Conservation (phyloP, 2,329 filamentous ascomycete species). For the Alternaria sp. region DNA sequence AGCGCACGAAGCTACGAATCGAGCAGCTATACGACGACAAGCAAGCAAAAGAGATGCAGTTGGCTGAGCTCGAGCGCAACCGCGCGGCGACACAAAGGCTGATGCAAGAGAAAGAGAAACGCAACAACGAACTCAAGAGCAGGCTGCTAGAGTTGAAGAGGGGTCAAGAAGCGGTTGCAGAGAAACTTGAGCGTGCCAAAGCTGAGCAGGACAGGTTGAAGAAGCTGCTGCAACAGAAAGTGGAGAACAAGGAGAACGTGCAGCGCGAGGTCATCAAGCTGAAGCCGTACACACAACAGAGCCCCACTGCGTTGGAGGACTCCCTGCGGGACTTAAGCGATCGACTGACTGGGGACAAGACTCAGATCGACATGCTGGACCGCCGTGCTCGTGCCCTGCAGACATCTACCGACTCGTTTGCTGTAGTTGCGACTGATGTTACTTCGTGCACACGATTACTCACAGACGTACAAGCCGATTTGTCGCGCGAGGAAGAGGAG, state of each 20-base stretch:
- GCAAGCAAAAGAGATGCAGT: constrained; percentile 79
- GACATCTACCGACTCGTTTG: constrained; percentile 89
- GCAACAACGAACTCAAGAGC: constrained; percentile 87
- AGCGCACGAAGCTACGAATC: constrained; percentile 84
- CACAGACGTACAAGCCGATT: constrained; percentile 82
- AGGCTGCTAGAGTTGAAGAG: constrained; percentile 79
- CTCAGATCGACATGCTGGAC: constrained; percentile 86
- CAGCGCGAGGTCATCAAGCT: constrained; percentile 89
- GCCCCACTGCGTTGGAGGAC: constrained; percentile 80
- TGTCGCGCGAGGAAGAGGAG: constrained; percentile 91
- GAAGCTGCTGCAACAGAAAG: constrained; percentile 72
- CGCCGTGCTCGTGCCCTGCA: constrained; percentile 86
- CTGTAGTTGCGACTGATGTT: constrained; percentile 82
- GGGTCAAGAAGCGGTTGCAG: constrained; percentile 81
- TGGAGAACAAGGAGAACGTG: constrained; percentile 70
- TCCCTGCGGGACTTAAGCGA: constrained; percentile 82
- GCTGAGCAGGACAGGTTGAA: constrained; percentile 80
- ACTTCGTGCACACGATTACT: constrained; percentile 86
- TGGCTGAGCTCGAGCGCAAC: constrained; percentile 82
- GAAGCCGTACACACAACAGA: constrained; percentile 89
- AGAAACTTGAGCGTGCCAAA: constrained; percentile 82
- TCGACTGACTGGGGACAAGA: constrained; percentile 77
- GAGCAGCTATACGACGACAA: constrained; percentile 86
- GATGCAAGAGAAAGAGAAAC: constrained; percentile 81
- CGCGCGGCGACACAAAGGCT: constrained; percentile 80